Base-by-base conservation (phyloP, 306 rosid species). In the Quercus gilva region DNA sequence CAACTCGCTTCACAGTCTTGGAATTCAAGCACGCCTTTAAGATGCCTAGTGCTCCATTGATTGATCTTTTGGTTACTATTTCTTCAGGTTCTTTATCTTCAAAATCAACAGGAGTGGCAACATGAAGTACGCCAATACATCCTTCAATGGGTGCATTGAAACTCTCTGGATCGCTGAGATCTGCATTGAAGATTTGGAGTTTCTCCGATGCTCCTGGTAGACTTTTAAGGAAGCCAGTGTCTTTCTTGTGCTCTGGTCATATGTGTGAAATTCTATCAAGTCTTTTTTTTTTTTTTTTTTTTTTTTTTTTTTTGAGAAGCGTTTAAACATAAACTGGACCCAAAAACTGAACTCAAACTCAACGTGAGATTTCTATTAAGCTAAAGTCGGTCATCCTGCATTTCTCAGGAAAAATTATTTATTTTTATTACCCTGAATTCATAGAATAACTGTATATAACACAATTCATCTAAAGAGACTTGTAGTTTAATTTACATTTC, bases 41-140 rank as follows among this genome's bases (percentile, higher is more conserved):
- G 61, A 92, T 87, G 1, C 89, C 90, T 2, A 90, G 11, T 29
- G 97, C 83, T 19, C 90, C 97, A 53, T 86, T 85, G 55, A 86
- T 64, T 53, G 88, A 53, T 81, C 87, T 80, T 74, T 79, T 71
- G 29, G 84, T 90, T 51, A 92, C 84, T 1, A 25, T 21, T 29
- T 89, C 89, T 13, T 85, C 91, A 0, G 80, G 69, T 70, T 92
- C 97, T 5, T 10, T 85, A 59, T 29, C 73, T 5, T 31, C 77
- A 0, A 83, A 60, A 35, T 79, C 81, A 2, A 86, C 3, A 1
- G 88, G 84, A 43, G 83, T 45, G 26, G 95, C 92, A 25, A 87
- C 82, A 69, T 87, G 95, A 80, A 91, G 87, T 52, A 91, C 89
- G 12, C 89, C 92, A 5, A 23, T 57, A 77, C 90, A 91, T 7